phyloP scores from a whole-genome alignment of 208 protist species.

The Crithidia fasciculata region DNA sequence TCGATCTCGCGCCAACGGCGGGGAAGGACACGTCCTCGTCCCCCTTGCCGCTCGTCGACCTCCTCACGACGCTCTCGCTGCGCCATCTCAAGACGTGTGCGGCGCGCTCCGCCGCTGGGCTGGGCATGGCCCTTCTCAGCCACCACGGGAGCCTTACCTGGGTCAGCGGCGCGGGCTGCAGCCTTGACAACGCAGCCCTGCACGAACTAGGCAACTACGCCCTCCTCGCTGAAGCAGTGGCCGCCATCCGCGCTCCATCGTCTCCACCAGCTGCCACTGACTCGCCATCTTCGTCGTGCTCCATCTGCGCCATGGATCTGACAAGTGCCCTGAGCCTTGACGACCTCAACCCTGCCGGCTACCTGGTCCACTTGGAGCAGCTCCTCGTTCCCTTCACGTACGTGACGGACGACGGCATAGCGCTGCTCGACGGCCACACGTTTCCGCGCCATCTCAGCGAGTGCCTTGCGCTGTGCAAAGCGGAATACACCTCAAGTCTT shows the following conservation, averaged over 20 bases:
- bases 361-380: slow-evolving; percentile 49
- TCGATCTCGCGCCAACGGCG: not conserved
- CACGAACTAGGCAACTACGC: slow-evolving; percentile 41
- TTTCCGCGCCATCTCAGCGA: slow-evolving; percentile 24
- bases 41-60: slow-evolving; percentile 13
- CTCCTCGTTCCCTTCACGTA: slow-evolving; percentile 53
- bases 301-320: slow-evolving; percentile 53
- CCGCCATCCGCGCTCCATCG: not conserved
- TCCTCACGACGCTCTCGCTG: slow-evolving; percentile 21
- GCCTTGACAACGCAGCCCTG: slow-evolving; percentile 41
- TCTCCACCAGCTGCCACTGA: not conserved
- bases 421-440: slow-evolving; percentile 42
- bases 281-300: slow-evolving; percentile 10
- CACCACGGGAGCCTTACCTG: slow-evolving; percentile 33
- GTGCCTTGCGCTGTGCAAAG: slow-evolving; percentile 10
- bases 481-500: not conserved
- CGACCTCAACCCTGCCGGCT: slow-evolving; percentile 43
- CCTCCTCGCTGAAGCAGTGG: slow-evolving; percentile 36
- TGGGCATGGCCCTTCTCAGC: slow-evolving; percentile 36
- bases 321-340: slow-evolving; percentile 43
- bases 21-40: not conserved
- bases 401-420: slow-evolving; percentile 40
- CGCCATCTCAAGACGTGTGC: not conserved
- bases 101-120: slow-evolving; percentile 24
- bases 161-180: slow-evolving; percentile 47